Conservation (phyloP, 2,329 filamentous ascomycete genomes). For the Sporothrix dimorphospora region DNA sequence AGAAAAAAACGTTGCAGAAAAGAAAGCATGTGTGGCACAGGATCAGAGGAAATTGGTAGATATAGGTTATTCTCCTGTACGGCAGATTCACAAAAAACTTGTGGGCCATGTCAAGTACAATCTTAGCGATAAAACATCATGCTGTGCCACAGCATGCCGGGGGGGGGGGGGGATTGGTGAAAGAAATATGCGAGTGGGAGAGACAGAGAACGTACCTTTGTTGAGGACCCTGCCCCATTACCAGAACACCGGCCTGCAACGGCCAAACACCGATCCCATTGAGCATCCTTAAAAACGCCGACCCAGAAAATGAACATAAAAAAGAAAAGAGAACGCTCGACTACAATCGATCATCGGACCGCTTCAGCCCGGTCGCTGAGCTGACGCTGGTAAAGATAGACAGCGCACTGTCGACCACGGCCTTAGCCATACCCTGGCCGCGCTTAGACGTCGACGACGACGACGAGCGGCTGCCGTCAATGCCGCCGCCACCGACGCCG, state of each 20-base stretch:
- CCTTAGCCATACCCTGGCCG: conserved; percentile 67
- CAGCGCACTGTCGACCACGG: conserved; percentile 62
- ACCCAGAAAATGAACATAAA: neutral
- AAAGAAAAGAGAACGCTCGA: neutral
- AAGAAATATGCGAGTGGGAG: neutral
- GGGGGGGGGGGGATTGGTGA: neutral
- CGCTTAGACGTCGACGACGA: conserved; percentile 44
- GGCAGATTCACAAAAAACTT: conserved; percentile 25
- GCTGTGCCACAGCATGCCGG: conserved; percentile 21
- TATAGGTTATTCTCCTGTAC: conserved; percentile 33
- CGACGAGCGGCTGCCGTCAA: conserved; percentile 45
- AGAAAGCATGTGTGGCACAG: conserved; percentile 9
- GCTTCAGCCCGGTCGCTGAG: conserved; percentile 47
- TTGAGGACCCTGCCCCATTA: neutral
- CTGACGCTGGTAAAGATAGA: conserved; percentile 55
- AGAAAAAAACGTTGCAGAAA: neutral
- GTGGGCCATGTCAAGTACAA: conserved; percentile 34
- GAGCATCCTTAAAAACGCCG: neutral
- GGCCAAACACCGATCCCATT: neutral
- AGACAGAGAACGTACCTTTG: neutral
- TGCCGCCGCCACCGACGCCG: conserved; percentile 45
- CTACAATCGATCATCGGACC: conserved; percentile 41
- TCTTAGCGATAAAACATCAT: conserved; percentile 36
- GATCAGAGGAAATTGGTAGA: conserved; percentile 27
- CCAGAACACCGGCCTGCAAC: conserved; percentile 16